Evolutionary conservation across 73 alveolate genomes (phyloP), one percentile per base, ranked within the genome.

Genomic region (Paraurostyla sp.): DNA sequence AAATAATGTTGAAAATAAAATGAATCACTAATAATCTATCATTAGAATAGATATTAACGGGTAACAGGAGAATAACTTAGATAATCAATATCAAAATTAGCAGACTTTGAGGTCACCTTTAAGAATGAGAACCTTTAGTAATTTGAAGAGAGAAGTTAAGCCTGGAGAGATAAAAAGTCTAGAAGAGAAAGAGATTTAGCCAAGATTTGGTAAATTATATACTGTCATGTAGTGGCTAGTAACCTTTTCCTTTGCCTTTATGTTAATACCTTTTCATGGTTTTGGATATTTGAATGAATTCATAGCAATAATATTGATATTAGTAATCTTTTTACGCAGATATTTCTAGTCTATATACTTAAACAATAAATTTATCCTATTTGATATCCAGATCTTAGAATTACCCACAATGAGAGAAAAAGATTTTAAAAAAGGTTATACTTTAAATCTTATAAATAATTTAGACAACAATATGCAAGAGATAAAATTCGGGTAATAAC

Each of bases 201-300:
- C 82, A 18, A 65, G 58, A 65, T 65, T 22, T 38, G 82, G 82
- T 9, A 7, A 9, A 11, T 30, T 65, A 13, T 30, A 65, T 40
- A 4, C 4, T 3, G 7, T 65, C 18, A 0, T 65, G 23, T 18
- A 65, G 25, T 65, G 82, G 82, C 13, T 65, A 7, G 32, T 32
- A 6, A 65, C 82, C 13, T 15, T 65, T 15, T 65, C 82, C 18
- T 65, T 65, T 65, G 56, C 60, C 29, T 65, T 65, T 0, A 36
- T 65, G 6, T 15, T 65, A 15, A 65, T 65, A 2, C 82, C 82
- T 11, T 36, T 65, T 0, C 82, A 65, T 40, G 82, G 82, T 2
- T 36, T 65, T 2, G 46, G 58, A 38, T 65, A 65, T 38, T 38
- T 38, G 25, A 38, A 56, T 18, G 56, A 65, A 38, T 65, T 65